Evolutionary conservation across 2,329 filamentous ascomycete genomes (phyloP), one percentile per base, ranked within the genome.

Genomic region (Mollisia scopiformis): DNA sequence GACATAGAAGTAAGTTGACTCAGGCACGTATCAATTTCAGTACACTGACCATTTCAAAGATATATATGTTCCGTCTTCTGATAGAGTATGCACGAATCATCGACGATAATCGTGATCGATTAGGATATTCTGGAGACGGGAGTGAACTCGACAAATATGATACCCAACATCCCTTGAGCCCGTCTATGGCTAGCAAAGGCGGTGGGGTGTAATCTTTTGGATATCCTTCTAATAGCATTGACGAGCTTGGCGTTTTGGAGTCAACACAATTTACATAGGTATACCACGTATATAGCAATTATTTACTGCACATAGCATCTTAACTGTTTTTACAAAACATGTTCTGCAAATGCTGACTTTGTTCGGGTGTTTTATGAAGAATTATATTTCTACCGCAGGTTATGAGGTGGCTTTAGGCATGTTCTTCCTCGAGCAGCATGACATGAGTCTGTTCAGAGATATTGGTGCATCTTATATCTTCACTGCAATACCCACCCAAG

Each of bases 1-100:
- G 88, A 91, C 70, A 85, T 91, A 76, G 88, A 91, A 75, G 86
- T 85, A 50, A 86, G 84, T 83, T 82, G 85, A 6, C 33, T 30
- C 21, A 41, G 8, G 10, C 16, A 31, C 13, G 23, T 5, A 11
- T 21, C 11, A 7, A 3, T 28, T 52, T 10, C 27, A 25, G 25
- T 55, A 6, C n/a, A 47, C 61, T 66, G 39, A 66, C 39, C 16
- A 23, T 13, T 33, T 6, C 35, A 21, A 30, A 80, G 69, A 76
- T 86, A n/a, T 86, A 86, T 68, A 76, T 80, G 68, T 90, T 90
- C 67, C 79, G 91, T 59, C 71, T 95, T 59, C 74, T 91, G 47
- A 72, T 91, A 60, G 89, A 91, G 82, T 91, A 79, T 62, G 78
- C 72, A n/a, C 69, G 75, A 33, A 63, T 77, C 21, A 70, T 76